Evolutionary conservation across 768 basidiomycete species (phyloP).

Genomic region (Clitopilus passeckerianus): DNA sequence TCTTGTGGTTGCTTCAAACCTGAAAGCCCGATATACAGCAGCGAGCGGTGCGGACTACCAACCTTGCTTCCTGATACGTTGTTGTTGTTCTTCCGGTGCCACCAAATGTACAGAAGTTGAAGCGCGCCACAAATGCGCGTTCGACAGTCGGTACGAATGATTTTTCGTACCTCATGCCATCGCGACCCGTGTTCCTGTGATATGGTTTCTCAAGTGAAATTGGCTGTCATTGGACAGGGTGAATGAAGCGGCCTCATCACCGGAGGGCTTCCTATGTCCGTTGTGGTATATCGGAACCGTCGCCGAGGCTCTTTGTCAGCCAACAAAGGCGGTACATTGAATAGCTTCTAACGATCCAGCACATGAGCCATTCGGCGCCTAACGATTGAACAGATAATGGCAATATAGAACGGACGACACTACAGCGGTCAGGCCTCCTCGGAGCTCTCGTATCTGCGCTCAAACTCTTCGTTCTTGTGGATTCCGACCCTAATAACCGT

Average conservation of each 20-base stretch:
- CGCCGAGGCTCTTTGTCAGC: not conserved
- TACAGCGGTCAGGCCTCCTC: not conserved
- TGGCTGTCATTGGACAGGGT: not conserved
- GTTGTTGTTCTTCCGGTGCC: not conserved
- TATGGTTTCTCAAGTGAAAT: not conserved
- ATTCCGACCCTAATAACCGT: not conserved
- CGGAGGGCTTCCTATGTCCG: not conserved
- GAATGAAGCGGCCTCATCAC: not conserved
- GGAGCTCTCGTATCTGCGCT: not conserved
- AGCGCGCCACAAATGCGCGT: not conserved
- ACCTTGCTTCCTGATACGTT: not conserved
- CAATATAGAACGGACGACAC: not conserved
- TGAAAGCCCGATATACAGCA: not conserved
- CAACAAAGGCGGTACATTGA: not conserved
- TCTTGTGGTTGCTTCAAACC: not conserved
- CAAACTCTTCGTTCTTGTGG: not conserved
- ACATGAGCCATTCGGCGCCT: not conserved
- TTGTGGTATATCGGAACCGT: not conserved
- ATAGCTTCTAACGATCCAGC: not conserved
- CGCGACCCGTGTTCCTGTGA: not conserved
- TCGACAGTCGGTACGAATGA: not conserved
- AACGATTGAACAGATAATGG: not conserved
- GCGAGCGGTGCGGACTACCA: no score
- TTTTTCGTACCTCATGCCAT: not conserved
- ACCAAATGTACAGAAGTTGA: not conserved